Percentiles rank a stretch among this genome's conserved stretches.
These are phyloP conservation scores for Somion occarium DNA, from an alignment of 1,284 basidiomycete genomes.

Conservation along the genomic window DNA sequence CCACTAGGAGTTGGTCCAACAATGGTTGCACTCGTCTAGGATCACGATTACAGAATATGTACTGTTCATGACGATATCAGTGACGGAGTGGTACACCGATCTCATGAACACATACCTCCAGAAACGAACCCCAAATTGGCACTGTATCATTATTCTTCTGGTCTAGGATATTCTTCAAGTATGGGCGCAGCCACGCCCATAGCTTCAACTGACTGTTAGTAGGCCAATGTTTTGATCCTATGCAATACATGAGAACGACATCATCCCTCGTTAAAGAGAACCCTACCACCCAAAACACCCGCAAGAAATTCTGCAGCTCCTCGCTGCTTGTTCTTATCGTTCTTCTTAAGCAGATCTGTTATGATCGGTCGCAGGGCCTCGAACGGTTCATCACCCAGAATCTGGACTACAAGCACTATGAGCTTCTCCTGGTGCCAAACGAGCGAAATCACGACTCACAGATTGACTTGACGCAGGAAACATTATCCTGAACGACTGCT, in stretches of 20 bases:
- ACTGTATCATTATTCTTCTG: constrained; percentile 64
- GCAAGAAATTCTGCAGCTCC: constrained; percentile 85
- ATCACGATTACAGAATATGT: constrained; percentile 77
- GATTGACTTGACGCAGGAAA: constrained; percentile 70
- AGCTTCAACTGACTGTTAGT: constrained; percentile 60
- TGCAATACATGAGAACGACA: not conserved
- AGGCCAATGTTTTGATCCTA: constrained; percentile 89
- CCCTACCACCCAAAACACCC: constrained; percentile 62
- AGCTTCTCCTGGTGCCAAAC: constrained; percentile 2
- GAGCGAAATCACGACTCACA: constrained; percentile 39
- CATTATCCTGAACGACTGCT: constrained; percentile 57
- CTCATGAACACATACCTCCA: constrained; percentile 45
- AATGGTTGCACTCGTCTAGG: constrained; percentile 80
- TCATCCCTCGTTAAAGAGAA: not conserved
- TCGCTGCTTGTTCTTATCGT: constrained; percentile 80
- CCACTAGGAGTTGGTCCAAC: constrained; percentile 66
- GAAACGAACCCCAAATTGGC: constrained; percentile 63
- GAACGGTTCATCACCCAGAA: constrained; percentile 63
- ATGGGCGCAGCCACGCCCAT: constrained; percentile 80
- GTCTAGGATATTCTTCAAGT: constrained; percentile 64
- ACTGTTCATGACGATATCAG: constrained; percentile 33
- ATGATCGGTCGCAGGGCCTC: constrained; percentile 48
- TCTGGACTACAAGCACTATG: constrained; percentile 46
- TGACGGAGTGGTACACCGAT: constrained; percentile 4
- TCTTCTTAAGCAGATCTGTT: constrained; percentile 49